Conservation (phyloP, 768 basidiomycete genomes). For the Mycena epipterygia region DNA sequence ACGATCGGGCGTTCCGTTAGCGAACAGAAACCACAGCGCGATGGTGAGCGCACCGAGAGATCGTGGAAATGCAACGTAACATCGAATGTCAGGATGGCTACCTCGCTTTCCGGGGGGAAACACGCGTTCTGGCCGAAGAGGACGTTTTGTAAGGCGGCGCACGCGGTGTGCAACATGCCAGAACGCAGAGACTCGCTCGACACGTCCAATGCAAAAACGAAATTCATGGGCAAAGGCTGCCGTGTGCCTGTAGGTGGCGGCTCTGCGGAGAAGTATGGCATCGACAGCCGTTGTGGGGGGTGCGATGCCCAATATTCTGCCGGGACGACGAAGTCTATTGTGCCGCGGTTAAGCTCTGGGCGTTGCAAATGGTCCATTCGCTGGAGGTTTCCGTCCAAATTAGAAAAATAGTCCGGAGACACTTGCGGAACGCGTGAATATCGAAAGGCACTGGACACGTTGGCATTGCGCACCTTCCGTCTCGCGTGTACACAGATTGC, state of each 20-base stretch:
- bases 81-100: constrained; percentile 92
- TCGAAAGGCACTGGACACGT: neutral
- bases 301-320: constrained; percentile 89
- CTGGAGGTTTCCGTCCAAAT: constrained; percentile 81
- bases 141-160: constrained; percentile 69
- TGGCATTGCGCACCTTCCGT: constrained; percentile 78
- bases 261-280: constrained; percentile 67
- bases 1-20: constrained; percentile 23
- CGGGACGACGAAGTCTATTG: constrained; percentile 89
- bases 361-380: constrained; percentile 86
- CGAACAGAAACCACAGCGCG: constrained; percentile 29
- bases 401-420: constrained; percentile 84
- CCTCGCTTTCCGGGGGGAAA: constrained; percentile 65
- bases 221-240: constrained; percentile 75
- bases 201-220: constrained; percentile 92
- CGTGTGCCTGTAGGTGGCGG: constrained; percentile 62
- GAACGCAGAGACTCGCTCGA: constrained; percentile 74
- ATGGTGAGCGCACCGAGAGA: constrained; percentile 74
- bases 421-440: constrained; percentile 60
- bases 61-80: constrained; percentile 88
- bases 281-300: constrained; percentile 65
- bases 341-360: constrained; percentile 91
- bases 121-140: constrained; percentile 74
- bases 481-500: constrained; percentile 89
- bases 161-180: constrained; percentile 79